Evolutionary conservation across 2,329 filamentous ascomycete genomes (phyloP), one percentile per base, ranked within the genome.

Genomic region (Sarocladiaceae sp.): DNA sequence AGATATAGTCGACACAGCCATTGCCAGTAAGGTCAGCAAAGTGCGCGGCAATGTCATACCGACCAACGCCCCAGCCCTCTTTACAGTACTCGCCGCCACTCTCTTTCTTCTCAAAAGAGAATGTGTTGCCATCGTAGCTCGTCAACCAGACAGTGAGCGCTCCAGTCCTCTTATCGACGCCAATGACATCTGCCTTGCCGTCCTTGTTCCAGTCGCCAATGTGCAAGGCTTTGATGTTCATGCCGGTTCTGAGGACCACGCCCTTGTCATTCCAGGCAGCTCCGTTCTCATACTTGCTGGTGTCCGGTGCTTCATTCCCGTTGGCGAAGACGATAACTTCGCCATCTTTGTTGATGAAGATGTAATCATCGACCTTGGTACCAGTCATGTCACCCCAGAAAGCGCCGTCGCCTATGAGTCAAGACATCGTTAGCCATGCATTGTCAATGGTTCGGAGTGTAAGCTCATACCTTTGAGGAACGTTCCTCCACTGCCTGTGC

Each of bases 141-240:
- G 64, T 69, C 29, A 57, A 46, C 52, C 53, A 66, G 31, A 64
- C 56, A n/a, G 60, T 44, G 4, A 65, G 53, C 13, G 52, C 55
- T 20, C 61, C 61, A 13, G 53, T 60, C 8, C 65, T 53, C 1
- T 57, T 60, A 20, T 68, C 55, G 1, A 66, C 59, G 50, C 53
- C 61, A 28, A 70, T 56, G 37, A 69, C 62, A 39, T 72, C 69
- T 47, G 62, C 65, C 2, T 55, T 50, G 0, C 69, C 68, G 54
- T 71, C 68, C 11, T 62, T 65, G 46, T 72, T 62, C 64, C 65
- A 71, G 54, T 72, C 69, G 2, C 57, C 60, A 6, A 71, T 54
- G 39, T 70, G 63, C 4, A 71, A 47, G 37, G 61, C 61, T 6
- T 62, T 58, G 3, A 66, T 60, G 50, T 66, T 54, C 51, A 57